Evolutionary conservation across 2,329 filamentous ascomycete species (phyloP).

Genomic region (Sporothrix brasiliensis): DNA sequence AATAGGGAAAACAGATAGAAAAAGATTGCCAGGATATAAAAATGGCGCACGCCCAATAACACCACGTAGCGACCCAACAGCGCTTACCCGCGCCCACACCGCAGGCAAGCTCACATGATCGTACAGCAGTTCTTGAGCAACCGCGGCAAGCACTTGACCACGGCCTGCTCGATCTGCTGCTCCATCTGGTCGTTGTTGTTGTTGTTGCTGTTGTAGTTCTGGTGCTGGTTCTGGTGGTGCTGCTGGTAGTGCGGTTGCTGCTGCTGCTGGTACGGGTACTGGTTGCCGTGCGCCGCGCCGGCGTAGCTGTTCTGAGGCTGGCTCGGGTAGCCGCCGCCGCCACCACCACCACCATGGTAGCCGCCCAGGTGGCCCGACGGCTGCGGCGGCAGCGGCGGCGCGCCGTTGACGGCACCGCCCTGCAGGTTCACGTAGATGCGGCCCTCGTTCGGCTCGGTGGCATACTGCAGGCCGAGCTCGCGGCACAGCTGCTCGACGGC

Average conservation of each 20-base stretch:
- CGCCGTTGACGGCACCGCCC: constrained; percentile 62
- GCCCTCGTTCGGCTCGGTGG: constrained; percentile 86
- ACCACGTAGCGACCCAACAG: neutral
- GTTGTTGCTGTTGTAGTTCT: constrained; percentile 39
- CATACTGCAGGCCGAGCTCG: constrained; percentile 79
- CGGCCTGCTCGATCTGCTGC: constrained; percentile 55
- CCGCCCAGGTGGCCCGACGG: constrained; percentile 46
- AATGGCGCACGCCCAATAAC: neutral
- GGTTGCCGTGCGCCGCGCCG: constrained; percentile 43
- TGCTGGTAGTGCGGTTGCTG: constrained; percentile 48
- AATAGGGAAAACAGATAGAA: neutral
- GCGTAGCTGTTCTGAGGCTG: constrained; percentile 26
- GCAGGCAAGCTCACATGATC: constrained; percentile 64
- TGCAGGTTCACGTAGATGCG: constrained; percentile 85
- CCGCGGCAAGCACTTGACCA: constrained; percentile 57
- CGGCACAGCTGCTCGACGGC: constrained; percentile 83
- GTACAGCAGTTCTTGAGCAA: constrained; percentile 68
- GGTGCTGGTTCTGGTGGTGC: constrained; percentile 47
- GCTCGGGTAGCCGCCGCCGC: constrained; percentile 45
- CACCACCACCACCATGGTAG: constrained; percentile 46
- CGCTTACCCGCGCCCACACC: neutral
- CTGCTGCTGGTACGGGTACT: constrained; percentile 47
- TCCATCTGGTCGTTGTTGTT: constrained; percentile 58
- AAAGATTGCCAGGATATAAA: neutral
- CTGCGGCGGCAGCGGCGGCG: constrained; percentile 52